phyloP scores from a whole-genome alignment of 208 protist genomes.

The Novymonas esmeraldas region DNA sequence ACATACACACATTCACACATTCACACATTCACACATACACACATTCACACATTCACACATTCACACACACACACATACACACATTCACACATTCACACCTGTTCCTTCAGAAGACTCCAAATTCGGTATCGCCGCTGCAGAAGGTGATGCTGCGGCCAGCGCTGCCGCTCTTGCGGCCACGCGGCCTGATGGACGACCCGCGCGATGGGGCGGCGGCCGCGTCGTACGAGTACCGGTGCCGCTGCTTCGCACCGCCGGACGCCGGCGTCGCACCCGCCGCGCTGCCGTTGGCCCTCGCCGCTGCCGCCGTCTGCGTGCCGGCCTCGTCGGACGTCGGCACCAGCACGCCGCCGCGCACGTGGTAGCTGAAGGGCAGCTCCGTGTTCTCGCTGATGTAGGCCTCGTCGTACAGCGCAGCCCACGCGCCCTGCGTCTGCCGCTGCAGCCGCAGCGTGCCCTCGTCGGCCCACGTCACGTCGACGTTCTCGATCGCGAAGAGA shows the following conservation, averaged over 20 bases:
- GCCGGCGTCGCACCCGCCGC: not conserved
- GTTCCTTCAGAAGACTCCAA: constrained; percentile 74
- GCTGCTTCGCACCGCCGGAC: constrained; percentile 2
- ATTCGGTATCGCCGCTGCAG: constrained; percentile 52
- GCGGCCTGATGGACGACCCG: constrained; percentile 7
- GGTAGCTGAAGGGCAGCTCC: constrained; percentile 24
- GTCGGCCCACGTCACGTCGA: constrained; percentile 62
- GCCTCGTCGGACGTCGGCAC: constrained; percentile 16
- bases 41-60: not conserved
- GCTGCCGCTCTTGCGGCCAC: not conserved
- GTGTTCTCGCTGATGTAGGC: constrained; percentile 52
- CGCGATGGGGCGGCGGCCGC: not conserved
- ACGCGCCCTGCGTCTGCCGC: constrained; percentile 59
- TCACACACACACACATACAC: not conserved
- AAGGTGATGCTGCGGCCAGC: constrained; percentile 34
- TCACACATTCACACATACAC: no score
- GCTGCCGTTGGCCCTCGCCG: not conserved
- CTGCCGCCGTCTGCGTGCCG: not conserved
- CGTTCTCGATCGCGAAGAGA: constrained; percentile 75
- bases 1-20: no score
- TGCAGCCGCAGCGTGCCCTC: constrained; percentile 31
- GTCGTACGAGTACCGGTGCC: constrained; percentile 18
- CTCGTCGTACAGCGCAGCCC: constrained; percentile 75
- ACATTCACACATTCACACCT: not conserved
- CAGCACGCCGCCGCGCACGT: constrained; percentile 17